Evolutionary conservation across 2,329 filamentous ascomycete genomes (phyloP).

Genomic region (Salinomyces thailandicus): DNA sequence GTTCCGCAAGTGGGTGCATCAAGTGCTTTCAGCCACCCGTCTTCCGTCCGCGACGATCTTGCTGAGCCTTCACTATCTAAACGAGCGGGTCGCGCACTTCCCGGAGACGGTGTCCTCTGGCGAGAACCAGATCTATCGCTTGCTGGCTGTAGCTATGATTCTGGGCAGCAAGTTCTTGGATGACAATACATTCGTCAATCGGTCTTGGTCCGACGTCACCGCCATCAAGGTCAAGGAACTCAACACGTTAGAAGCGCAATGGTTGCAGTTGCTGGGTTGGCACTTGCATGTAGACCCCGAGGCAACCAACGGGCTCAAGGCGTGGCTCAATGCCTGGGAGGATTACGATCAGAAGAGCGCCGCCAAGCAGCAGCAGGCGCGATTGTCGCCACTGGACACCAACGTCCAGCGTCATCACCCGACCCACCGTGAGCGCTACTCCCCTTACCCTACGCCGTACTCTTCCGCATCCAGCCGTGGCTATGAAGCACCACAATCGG

Average conservation of each 20-base stretch:
- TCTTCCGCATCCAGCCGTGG: conserved; percentile 15
- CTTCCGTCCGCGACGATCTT: conserved; percentile 86
- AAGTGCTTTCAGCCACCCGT: conserved; percentile 81
- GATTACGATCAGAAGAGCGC: conserved; percentile 46
- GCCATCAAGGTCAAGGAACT: conserved; percentile 75
- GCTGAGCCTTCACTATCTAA: conserved; percentile 79
- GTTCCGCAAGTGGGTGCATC: conserved; percentile 84
- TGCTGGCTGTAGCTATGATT: conserved; percentile 74
- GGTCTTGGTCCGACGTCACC: conserved; percentile 92
- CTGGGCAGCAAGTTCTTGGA: conserved; percentile 92
- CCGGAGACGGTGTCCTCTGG: conserved; percentile 29
- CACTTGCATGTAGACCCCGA: conserved; percentile 77
- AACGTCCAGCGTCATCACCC: conserved; percentile 45
- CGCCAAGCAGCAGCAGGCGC: conserved; percentile 25
- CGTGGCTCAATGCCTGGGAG: conserved; percentile 58
- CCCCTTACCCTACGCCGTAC: conserved; percentile 28
- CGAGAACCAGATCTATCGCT: conserved; percentile 69
- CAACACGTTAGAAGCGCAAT: conserved; percentile 77
- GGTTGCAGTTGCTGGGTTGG: conserved; percentile 75
- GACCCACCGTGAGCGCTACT: conserved; percentile 34
- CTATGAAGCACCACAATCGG: conserved; percentile 20
- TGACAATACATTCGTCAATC: conserved; percentile 96
- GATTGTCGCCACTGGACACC: conserved; percentile 54
- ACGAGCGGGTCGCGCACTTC: conserved; percentile 54
- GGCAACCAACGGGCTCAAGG: conserved; percentile 58